phyloP scores from a whole-genome alignment of 352 stramenopile genomes.

The Pythium brachiatum region DNA sequence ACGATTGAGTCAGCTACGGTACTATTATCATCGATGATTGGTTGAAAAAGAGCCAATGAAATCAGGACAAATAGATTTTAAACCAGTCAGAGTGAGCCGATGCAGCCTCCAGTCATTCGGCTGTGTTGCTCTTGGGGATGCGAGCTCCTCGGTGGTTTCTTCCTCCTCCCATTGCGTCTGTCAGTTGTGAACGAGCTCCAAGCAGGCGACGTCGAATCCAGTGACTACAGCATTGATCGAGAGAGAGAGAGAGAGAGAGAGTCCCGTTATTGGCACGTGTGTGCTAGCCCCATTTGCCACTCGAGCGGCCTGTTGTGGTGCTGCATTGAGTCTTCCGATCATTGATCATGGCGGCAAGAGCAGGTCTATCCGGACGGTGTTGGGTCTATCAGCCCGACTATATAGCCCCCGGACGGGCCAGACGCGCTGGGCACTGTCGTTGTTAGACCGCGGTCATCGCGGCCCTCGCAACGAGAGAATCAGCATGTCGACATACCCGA shows the following conservation, averaged over 20 bases:
- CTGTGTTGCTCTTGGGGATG: neutral
- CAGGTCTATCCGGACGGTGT: conserved; percentile 25
- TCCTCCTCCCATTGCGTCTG: neutral
- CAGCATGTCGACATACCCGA: conserved; percentile 33
- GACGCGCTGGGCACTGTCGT: conserved; percentile 33
- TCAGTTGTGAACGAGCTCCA: conserved; percentile 6
- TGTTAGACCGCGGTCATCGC: conserved; percentile 34
- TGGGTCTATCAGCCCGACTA: conserved; percentile 37
- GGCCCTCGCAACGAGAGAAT: conserved; percentile 35
- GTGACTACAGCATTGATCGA: too few relatives aligned
- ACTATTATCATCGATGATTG: conserved; percentile 8
- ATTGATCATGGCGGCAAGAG: conserved; percentile 26
- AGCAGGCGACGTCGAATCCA: neutral
- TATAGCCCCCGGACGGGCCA: conserved; percentile 22
- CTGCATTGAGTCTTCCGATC: conserved; percentile 35
- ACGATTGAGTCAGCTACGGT: conserved; percentile 2
- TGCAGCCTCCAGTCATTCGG: conserved; percentile 28
- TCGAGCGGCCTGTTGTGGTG: conserved; percentile 25
- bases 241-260: neutral
- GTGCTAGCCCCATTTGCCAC: conserved; percentile 31
- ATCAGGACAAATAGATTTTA: too few relatives aligned
- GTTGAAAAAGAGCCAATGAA: conserved; percentile 12
- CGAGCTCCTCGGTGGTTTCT: conserved; percentile 1
- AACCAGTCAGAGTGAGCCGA: conserved; percentile 10
- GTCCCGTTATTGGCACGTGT: neutral